phyloP scores from a whole-genome alignment of 2,329 filamentous ascomycete species.

The Fusarium subglutinans region DNA sequence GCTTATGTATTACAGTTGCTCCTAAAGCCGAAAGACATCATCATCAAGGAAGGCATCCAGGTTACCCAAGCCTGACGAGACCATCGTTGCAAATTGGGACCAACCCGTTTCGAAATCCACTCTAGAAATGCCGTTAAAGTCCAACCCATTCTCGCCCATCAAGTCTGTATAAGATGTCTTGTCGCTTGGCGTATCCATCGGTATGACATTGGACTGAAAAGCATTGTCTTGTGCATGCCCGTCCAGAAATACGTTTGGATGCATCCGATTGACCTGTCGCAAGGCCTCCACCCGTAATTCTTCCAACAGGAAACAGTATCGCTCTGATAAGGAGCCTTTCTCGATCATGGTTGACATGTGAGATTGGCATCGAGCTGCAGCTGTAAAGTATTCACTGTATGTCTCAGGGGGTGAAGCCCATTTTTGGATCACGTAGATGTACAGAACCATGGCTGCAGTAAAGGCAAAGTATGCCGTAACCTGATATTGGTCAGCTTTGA shows the following conservation, averaged over 20 bases:
- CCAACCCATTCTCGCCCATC: constrained; percentile 30
- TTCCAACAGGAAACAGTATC: constrained; percentile 38
- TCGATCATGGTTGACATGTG: constrained; percentile 38
- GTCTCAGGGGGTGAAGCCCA: constrained; percentile 32
- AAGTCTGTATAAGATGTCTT: constrained; percentile 36
- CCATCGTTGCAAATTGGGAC: constrained; percentile 40
- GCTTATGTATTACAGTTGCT: too few species aligned
- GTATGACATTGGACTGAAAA: constrained; percentile 11
- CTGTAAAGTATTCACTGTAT: constrained; percentile 31
- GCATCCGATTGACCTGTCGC: constrained; percentile 33
- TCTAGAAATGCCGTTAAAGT: constrained; percentile 36
- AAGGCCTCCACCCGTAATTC: constrained; percentile 37
- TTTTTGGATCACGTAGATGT: constrained; percentile 42
- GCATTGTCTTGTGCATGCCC: constrained; percentile 6
- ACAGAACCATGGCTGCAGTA: constrained; percentile 38
- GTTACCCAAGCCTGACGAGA: constrained; percentile 40
- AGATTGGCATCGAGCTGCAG: constrained; percentile 33
- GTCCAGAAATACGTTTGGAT: constrained; percentile 21
- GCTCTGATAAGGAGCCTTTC: constrained; percentile 35
- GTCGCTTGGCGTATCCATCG: constrained; percentile 26
- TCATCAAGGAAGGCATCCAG: constrained; percentile 37
- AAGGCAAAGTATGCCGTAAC: constrained; percentile 42
- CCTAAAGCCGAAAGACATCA: constrained; percentile 27
- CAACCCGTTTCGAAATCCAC: constrained; percentile 33
- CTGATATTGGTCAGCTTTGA: constrained; percentile 4